These are phyloP conservation scores for Hypoxylon rubiginosum DNA, from an alignment of 2,329 filamentous ascomycete genomes.

Conservation along the genomic window DNA sequence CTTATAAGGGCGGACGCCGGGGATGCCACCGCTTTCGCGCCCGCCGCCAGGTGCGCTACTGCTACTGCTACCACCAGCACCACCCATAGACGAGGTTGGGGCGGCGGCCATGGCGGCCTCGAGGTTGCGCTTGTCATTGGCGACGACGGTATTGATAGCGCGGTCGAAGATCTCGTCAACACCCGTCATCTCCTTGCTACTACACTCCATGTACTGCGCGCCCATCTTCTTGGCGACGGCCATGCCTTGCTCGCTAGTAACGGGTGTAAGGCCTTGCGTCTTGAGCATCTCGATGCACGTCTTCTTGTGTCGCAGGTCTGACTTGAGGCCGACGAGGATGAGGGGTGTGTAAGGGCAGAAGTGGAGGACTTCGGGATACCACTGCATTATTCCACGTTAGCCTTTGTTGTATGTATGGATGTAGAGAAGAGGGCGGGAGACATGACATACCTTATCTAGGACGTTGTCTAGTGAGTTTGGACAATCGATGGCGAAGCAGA, in stretches of 20 bases:
- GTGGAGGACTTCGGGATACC: conserved; percentile 98
- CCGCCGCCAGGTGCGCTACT: conserved; percentile 42
- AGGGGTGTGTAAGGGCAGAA: conserved; percentile 98
- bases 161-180: conserved; percentile 97
- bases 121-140: conserved; percentile 78
- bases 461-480: conserved; percentile 98
- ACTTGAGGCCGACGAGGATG: conserved; percentile 95
- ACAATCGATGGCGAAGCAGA: conserved; percentile 99
- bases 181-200: conserved; percentile 95
- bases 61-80: conserved; percentile 51
- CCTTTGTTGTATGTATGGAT: not conserved
- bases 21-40: conserved; percentile 56
- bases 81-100: conserved; percentile 50
- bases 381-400: conserved; percentile 68
- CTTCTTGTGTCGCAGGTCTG: conserved; percentile 93
- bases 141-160: conserved; percentile 90
- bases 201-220: conserved; percentile 97
- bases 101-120: conserved; percentile 62
- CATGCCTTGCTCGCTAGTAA: conserved; percentile 90
- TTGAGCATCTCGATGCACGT: conserved; percentile 99
- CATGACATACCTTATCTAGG: conserved; percentile 87
- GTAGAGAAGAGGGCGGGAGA: not conserved
- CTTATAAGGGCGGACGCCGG: conserved; percentile 67
- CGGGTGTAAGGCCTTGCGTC: conserved; percentile 95
- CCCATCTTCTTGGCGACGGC: conserved; percentile 93